A percentile compares a stretch with the other conserved stretches of the same genome.
Evolutionary conservation across 2,329 filamentous ascomycete genomes (phyloP).

Genomic region (Thyridium curvatum): DNA sequence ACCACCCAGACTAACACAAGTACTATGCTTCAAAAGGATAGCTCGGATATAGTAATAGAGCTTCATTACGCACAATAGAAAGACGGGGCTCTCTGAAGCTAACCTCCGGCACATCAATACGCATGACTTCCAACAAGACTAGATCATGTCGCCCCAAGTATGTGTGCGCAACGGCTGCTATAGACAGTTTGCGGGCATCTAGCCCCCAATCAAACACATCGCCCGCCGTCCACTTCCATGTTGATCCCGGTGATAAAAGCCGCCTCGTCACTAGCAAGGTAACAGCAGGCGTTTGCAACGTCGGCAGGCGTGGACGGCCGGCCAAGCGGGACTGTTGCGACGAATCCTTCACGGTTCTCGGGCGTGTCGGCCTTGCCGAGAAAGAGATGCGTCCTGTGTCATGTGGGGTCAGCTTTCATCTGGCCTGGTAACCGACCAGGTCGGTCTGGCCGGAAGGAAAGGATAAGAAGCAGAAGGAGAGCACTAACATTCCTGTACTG

Average conservation of each 20-base stretch:
- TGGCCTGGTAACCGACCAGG: not conserved
- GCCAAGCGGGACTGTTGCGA: conserved; percentile 48
- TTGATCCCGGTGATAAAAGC: conserved; percentile 68
- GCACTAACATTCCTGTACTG: conserved; percentile 51
- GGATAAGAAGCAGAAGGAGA: not conserved
- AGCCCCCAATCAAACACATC: not conserved
- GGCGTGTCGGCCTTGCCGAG: conserved; percentile 56
- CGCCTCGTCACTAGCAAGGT: conserved; percentile 65
- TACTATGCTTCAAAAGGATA: no score
- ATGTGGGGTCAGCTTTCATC: not conserved
- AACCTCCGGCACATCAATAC: no score
- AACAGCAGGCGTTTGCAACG: conserved; percentile 65
- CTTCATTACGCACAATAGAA: no score
- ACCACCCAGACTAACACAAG: no score
- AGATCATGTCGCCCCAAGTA: no score
- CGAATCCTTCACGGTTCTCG: conserved; percentile 50
- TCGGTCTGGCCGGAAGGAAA: no score
- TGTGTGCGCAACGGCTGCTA: no score
- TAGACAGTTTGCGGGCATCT: no score
- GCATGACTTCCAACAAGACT: no score
- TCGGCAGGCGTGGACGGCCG: conserved; percentile 53
- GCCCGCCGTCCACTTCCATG: conserved; percentile 34
- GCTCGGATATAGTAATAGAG: no score
- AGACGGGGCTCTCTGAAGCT: no score
- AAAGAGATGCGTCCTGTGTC: conserved; percentile 39